These are phyloP conservation scores for Oemleria cerasiformis DNA, from an alignment of 306 rosid species.

Conservation along the genomic window DNA sequence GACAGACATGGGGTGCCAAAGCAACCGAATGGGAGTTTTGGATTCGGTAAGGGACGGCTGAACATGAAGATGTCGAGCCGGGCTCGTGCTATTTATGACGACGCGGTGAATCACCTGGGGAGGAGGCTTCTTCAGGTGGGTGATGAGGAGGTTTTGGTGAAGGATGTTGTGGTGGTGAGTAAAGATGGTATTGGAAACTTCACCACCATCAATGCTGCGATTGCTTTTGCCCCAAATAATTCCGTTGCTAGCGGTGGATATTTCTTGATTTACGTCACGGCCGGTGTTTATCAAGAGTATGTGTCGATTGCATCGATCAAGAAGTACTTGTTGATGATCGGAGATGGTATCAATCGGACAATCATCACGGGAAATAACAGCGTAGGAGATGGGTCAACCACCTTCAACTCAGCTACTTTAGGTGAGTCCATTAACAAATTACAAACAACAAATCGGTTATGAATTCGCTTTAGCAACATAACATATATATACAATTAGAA, in stretches of 20 bases:
- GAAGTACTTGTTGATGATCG: constrained; percentile 40
- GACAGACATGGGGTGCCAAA: constrained; percentile 1
- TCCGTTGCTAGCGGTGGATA: constrained; percentile 32
- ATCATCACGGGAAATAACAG: constrained; percentile 37
- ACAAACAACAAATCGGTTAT: too few species aligned
- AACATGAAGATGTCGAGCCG: constrained; percentile 28
- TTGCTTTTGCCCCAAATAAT: constrained; percentile 39
- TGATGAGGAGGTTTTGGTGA: constrained; percentile 28
- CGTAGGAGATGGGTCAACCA: constrained; percentile 34
- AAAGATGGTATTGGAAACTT: constrained; percentile 31
- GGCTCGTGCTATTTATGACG: constrained; percentile 14
- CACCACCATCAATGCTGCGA: constrained; percentile 30
- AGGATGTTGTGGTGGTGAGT: constrained; percentile 34
- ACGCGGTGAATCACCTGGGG: constrained; percentile 6
- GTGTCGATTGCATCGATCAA: constrained; percentile 24
- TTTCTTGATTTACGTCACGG: constrained; percentile 40
- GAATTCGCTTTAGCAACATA: accelerated
- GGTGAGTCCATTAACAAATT: constrained; percentile 12
- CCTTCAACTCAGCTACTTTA: constrained; percentile 39
- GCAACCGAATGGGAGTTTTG: constrained; percentile 6
- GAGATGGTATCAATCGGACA: constrained; percentile 46
- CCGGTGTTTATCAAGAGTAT: constrained; percentile 40
- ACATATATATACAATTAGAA: too few species aligned
- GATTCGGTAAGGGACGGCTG: constrained; percentile 23
- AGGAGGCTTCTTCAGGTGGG: constrained; percentile 24